phyloP scores from a whole-genome alignment of 2,329 filamentous ascomycete species.

The Cordyceps cicadae region DNA sequence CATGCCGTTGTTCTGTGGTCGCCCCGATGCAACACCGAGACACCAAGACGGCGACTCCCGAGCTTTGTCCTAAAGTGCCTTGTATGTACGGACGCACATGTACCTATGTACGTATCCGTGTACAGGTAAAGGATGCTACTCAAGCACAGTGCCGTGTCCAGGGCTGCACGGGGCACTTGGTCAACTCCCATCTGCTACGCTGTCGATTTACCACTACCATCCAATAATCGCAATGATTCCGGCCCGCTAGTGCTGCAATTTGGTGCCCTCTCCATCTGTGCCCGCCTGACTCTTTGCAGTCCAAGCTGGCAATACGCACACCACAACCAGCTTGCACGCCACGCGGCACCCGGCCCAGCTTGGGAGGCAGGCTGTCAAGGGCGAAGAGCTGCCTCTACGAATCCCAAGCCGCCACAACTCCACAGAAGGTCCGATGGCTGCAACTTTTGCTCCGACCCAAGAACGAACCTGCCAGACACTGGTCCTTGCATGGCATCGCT shows the following conservation, averaged over 20 bases:
- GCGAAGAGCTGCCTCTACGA: neutral
- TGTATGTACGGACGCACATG: neutral
- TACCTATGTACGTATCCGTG: neutral
- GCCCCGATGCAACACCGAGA: neutral
- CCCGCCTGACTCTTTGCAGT: neutral
- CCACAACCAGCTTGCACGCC: neutral
- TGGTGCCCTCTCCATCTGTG: neutral
- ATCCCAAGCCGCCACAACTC: neutral
- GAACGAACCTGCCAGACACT: neutral
- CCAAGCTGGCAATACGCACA: neutral
- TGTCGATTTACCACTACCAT: no score
- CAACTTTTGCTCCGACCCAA: no score
- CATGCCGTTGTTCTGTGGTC: neutral
- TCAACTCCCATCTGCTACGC: neutral
- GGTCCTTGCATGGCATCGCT: neutral
- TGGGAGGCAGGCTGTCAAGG: constrained; percentile 7
- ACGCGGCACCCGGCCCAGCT: constrained; percentile 9
- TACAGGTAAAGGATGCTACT: neutral
- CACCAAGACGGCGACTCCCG: neutral
- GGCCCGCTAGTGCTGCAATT: neutral
- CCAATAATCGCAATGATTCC: neutral
- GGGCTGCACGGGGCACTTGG: neutral
- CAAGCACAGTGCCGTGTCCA: neutral
- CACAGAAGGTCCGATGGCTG: constrained; percentile 13
- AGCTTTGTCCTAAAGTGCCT: no score